Evolutionary conservation across 371 early-diverging fungal species (phyloP), one percentile per base, ranked within the genome.

Genomic region (Actinomortierella wolfii): DNA sequence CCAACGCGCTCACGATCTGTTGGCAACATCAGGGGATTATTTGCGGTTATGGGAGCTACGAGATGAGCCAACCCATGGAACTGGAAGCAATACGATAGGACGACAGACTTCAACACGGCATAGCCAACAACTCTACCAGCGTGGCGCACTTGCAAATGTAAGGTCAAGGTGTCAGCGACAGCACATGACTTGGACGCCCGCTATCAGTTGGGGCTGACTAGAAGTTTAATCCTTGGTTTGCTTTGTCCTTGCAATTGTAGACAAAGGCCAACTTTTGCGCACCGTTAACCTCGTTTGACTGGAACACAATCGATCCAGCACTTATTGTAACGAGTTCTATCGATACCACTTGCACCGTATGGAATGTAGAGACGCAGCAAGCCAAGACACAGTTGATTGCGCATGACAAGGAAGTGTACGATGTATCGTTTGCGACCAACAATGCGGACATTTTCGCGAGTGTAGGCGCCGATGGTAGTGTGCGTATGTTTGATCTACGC

Each of bases 341-440:
- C 47, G 98, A 98, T 68, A 98, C 99, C 0, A 98, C 99, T 13
- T 98, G 99, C 74, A 97, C 98, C 2, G 92, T 97, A 2, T 98
- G 99, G 99, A 94, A 97, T 67, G 85, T 97, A 9, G 91, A 86
- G 81, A 92, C 94, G 9, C 88, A 86, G 51, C 94, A 96, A 78
- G 93, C 94, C 28, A 98, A 95, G 68, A 96, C 98, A 2, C 97
- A 97, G 67, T 82, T 98, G 44, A 97, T 98, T 79, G 98, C 98
- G 0, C 98, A 98, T 75, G 98, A 98, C 75, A 86, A 89, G 60
- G 97, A 97, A 62, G 97, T 98, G 11, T 97, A 89, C 78, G 98
- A 98, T 73, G 97, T 97, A 25, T 88, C 93, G 2, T 98, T 96
- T 77, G 88, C 92, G 47, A 81, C 89, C 41, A 89, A 89, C 43